These are phyloP conservation scores for Coccomyxa sp. DNA, from an alignment of 139 green algal species.

Conservation along the genomic window DNA sequence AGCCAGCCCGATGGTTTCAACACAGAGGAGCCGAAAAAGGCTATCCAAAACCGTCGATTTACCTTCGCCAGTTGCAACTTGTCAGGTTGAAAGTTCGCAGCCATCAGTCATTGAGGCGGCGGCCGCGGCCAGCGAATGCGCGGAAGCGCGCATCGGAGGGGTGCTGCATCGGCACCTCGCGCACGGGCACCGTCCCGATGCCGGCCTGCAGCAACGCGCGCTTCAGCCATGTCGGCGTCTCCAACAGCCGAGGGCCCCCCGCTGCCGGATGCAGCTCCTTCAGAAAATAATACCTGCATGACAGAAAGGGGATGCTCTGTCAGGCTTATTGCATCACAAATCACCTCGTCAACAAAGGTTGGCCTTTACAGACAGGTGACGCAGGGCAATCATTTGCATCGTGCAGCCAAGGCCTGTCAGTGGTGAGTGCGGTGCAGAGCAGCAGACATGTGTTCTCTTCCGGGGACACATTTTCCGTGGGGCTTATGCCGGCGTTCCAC, in stretches of 20 bases:
- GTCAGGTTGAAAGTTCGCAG: too few species aligned
- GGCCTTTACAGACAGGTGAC: not conserved
- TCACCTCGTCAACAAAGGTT: not conserved
- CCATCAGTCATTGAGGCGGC: conserved; percentile 29
- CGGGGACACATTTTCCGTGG: too few species aligned
- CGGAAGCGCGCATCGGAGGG: conserved; percentile 18
- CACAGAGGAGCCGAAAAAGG: too few species aligned
- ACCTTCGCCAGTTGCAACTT: too few species aligned
- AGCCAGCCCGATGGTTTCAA: too few species aligned
- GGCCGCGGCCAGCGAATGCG: conserved; percentile 31
- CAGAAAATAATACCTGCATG: conserved; percentile 40
- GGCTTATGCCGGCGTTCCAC: too few species aligned
- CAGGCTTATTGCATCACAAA: not conserved
- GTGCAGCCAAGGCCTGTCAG: conserved; percentile 1
- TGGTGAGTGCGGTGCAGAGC: too few species aligned
- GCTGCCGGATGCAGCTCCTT: conserved; percentile 35
- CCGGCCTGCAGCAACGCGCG: not conserved
- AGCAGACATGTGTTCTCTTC: too few species aligned
- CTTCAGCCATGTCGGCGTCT: conserved; percentile 34
- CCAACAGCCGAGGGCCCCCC: conserved; percentile 18
- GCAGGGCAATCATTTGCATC: conserved; percentile 8
- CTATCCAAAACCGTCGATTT: too few species aligned
- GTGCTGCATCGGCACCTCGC: conserved; percentile 12
- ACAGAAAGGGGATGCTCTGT: not conserved
- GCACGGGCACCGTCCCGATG: not conserved